Conservation (phyloP, 805 yeast genomes). For the Candida saitoana region DNA sequence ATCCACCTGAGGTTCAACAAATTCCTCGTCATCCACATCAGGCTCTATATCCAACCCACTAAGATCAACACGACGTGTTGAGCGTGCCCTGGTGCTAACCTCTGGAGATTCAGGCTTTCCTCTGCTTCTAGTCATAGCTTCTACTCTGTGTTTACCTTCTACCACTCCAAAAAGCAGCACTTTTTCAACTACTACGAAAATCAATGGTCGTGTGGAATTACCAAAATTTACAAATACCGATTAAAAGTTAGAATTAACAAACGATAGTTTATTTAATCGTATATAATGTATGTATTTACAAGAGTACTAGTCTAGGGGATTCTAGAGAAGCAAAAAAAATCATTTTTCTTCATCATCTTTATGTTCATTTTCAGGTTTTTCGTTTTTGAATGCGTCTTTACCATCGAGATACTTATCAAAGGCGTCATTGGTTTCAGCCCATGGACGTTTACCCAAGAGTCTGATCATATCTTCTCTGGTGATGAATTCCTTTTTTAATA, state of each 20-base stretch:
- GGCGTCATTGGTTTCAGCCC: constrained; percentile 85
- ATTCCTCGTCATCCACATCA: constrained; percentile 15
- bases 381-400: constrained; percentile 39
- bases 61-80: constrained; percentile 8
- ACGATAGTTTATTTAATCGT: not conserved
- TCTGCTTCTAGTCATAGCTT: not conserved
- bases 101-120: not conserved
- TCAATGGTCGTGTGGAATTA: too few species aligned
- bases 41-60: constrained; percentile 17
- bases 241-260: too few species aligned
- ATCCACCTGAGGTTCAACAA: constrained; percentile 9
- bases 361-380: constrained; percentile 23
- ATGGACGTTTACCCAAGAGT: constrained; percentile 86
- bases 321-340: not conserved
- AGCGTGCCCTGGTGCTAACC: not conserved
- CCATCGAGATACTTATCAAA: constrained; percentile 69
- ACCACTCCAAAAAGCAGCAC: too few species aligned
- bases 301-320: constrained; percentile 1
- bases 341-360: constrained; percentile 18
- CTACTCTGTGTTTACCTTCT: not conserved
- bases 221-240: too few species aligned
- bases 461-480: constrained; percentile 93
- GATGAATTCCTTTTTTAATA: constrained; percentile 81
- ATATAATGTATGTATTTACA: constrained; percentile 5
- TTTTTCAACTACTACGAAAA: too few species aligned